Evolutionary conservation across 2,329 filamentous ascomycete genomes (phyloP), one percentile per base, ranked within the genome.

Genomic region (Fusarium miscanthi): DNA sequence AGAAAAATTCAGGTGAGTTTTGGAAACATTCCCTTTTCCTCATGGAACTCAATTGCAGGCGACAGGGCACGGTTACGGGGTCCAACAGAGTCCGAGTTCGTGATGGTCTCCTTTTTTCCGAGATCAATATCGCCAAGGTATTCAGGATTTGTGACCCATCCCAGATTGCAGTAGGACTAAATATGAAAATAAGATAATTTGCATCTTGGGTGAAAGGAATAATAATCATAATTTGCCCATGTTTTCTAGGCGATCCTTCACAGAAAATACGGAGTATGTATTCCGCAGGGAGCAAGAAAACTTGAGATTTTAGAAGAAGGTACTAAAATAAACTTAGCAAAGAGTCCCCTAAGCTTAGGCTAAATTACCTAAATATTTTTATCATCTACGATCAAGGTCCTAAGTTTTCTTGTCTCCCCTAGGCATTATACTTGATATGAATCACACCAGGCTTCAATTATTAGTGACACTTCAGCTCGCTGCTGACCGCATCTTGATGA

Each of bases 401-500:
- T n/a, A n/a, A n/a, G n/a, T n/a, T n/a, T n/a, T n/a, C n/a, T n/a
- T n/a, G n/a, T n/a, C n/a, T n/a, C n/a, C n/a, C n/a, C n/a, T n/a
- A 5, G 23, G 23, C 23, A 40, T 53, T 53, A 17, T 13, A 30
- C 14, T 37, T 27, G 35, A 52, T 43, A 61, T 67, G 63, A 65
- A 68, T 33, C 25, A 42, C 23, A 25, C 10, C 30, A 45, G 48
- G 17, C 30, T 68, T 51, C 30, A 51, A 30, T 19, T 21, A 25
- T 43, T 42, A 59, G 27, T 58, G 38, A 48, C 45, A 37, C 25
- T 64, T 74, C 59, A 73, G 58, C 64, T 67, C 33, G 31, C 12
- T 61, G 64, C 52, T 73, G 71, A 74, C 71, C 61, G 71, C 59
- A 74, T 72, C 37, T 69, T 73, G 66, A 51, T 54, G 52, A 59